Evolutionary conservation across 805 yeast species (phyloP).

Genomic region (Candida gorgasii): DNA sequence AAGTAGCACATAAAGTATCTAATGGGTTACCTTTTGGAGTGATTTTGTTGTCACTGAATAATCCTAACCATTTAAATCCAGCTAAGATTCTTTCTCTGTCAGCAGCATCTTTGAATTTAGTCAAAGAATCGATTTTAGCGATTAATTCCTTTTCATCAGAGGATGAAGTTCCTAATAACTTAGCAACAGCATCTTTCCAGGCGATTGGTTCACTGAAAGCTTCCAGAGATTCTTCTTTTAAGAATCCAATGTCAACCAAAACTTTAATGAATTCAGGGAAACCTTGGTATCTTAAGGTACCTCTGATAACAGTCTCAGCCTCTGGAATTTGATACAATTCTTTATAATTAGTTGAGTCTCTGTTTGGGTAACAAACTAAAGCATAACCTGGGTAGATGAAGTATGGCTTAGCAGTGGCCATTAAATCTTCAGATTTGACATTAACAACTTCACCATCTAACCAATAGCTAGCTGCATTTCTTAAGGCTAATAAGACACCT

Average conservation of each 20-base stretch:
- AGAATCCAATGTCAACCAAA: constrained; percentile 89
- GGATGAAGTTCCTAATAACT: constrained; percentile 73
- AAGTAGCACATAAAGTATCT: constrained; percentile 95
- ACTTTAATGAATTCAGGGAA: constrained; percentile 98
- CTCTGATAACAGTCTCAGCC: constrained; percentile 95
- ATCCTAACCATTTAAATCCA: constrained; percentile 93
- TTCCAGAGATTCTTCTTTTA: constrained; percentile 71
- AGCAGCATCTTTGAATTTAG: constrained; percentile 75
- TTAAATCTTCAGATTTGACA: constrained; percentile 84
- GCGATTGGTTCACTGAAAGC: constrained; percentile 57
- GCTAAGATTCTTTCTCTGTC: constrained; percentile 84
- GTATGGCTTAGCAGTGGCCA: constrained; percentile 94
- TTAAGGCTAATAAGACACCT: constrained; percentile 93
- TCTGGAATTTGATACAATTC: constrained; percentile 94
- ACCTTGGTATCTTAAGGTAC: constrained; percentile 96
- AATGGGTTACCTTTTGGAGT: constrained; percentile 92
- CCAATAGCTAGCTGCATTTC: constrained; percentile 91
- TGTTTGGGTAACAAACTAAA: constrained; percentile 94
- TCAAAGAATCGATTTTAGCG: constrained; percentile 71
- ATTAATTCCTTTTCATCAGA: constrained; percentile 69
- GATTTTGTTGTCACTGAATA: constrained; percentile 73
- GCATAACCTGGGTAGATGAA: constrained; percentile 95
- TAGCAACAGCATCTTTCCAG: constrained; percentile 88
- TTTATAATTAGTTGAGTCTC: constrained; percentile 93
- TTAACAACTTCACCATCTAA: constrained; percentile 79